Evolutionary conservation across 345 rosid genomes (phyloP).

Genomic region (Chamaenerion angustifolium): DNA sequence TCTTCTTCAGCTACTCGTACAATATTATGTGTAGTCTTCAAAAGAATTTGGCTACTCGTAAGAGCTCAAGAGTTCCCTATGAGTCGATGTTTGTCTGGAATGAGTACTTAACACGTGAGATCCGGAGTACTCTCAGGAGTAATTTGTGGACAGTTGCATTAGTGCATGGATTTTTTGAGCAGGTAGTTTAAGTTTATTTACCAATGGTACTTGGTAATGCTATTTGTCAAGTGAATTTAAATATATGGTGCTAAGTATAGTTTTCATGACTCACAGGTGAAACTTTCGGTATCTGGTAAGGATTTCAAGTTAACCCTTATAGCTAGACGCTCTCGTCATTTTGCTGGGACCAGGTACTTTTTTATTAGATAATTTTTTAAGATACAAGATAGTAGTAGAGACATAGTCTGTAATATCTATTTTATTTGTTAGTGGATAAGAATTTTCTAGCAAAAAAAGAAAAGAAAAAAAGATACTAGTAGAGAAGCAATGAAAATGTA

Average conservation of each 20-base stretch:
- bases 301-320: slow-evolving; percentile 61
- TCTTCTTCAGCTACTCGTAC: slow-evolving; percentile 95
- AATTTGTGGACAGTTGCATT: slow-evolving; percentile 86
- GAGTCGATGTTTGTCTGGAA: slow-evolving; percentile 96
- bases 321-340: slow-evolving; percentile 85
- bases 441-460: too few species aligned
- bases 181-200: slow-evolving; percentile 31
- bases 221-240: too few species aligned
- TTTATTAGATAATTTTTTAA: background rate
- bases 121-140: slow-evolving; percentile 48
- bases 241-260: background rate
- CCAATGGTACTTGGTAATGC: background rate
- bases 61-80: slow-evolving; percentile 33
- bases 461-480: too few species aligned
- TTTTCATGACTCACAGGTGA: slow-evolving; percentile 22
- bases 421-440: too few species aligned
- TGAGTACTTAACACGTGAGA: slow-evolving; percentile 67
- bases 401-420: too few species aligned
- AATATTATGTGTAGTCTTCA: slow-evolving; percentile 77
- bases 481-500: too few species aligned
- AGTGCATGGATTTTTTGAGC: slow-evolving; percentile 89
- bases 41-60: slow-evolving; percentile 39
- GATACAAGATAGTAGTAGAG: background rate
- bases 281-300: slow-evolving; percentile 46
- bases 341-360: slow-evolving; percentile 90